Base-by-base conservation (phyloP, 2,329 filamentous ascomycete species). In the Parastagonospora avenae region DNA sequence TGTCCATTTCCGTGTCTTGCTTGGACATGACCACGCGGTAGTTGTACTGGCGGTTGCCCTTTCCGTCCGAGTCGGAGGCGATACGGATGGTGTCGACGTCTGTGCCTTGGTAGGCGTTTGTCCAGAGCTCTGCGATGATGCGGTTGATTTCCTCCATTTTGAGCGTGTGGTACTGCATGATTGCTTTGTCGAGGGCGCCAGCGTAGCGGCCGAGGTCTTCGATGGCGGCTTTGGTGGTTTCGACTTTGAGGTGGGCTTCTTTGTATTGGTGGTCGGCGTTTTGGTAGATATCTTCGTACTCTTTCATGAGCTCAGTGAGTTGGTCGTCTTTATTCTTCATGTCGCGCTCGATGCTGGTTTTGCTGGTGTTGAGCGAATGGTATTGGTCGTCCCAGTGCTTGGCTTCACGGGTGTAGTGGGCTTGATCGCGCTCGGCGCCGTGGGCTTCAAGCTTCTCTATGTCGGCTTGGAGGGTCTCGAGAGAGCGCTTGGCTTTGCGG, bases 121-220 rank as follows among this genome's bases (percentile, higher is more conserved):
- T 90, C 94, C 94, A 99, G n/a, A 99, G 83, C 73, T 99, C 94
- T 58, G 90, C 91, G 43, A 95, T 88, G 72, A 97, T 97, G 49
- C 86, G 84, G 75, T 99, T 99, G 73, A 99, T 93, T 73, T 99
- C 92, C 63, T 94, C 90, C 94, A 99, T 99, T 80, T 99, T 99
- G 70, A 96, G 79, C 28, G 88, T 84, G 77, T 99, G 94, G 70
- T 93, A 99, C 67, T 90, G 91, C 91, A 99, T 97, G 67, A 99
- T 95, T 40, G 94, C 95, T 68, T 94, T 91, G 78, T 97, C 93
- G 10, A 99, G 82, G 7, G 94, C 94, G 8, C 85, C 82, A 37
- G 85, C 82, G 70, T 96, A 97, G 35, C 90, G 88, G 6, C 83
- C 88, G 31, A 99, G 79, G 70, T 99, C 94, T 50, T 96, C 91